Evolutionary conservation across 345 rosid species (phyloP), one percentile per base, ranked within the genome.

Genomic region (Salix brachista): DNA sequence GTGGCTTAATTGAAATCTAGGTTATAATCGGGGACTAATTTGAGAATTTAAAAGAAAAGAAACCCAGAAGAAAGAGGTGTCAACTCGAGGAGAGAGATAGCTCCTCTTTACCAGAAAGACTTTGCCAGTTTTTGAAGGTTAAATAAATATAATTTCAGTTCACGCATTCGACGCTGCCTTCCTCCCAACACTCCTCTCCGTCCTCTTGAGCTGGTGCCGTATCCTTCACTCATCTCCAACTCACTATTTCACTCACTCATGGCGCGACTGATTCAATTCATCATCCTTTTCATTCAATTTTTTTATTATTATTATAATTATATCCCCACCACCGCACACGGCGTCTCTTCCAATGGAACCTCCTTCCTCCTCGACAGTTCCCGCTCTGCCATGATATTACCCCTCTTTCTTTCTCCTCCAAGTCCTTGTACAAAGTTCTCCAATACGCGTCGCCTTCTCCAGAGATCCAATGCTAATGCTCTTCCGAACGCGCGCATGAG

Each of bases 401-500:
- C 99, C 9, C 90, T 95, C 78, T 89, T 86, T 70, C 92, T 72
- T 58, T 86, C 94, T 72, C 78, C 85, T 16, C 70, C 75, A 0
- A 83, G 87, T 78, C 52, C 87, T 10, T 85, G 89, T 67, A 78
- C 83, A 74, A 77, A 79, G 18, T 69, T 62, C 6, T 32, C 86
- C 6, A 74, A 71, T 44, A 71, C 80, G 12, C 90, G 79, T 39
- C 93, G 94, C 32, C 88, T 70, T 73, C 99, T 95, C 69, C 87
- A 81, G 83, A 84, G 88, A 77, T 77, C 91, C 66, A 78, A 77
- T 18, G 78, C 84, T 66, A 72, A 52, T 66, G 41, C 85, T 17
- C 88, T 61, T 1, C 89, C 89, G 69, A 83, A 83, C 65, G 92
- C 98, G 76, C 99, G 89, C 67, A 91, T 95, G 98, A 81, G 91